phyloP scores from a whole-genome alignment of 1,139 yeast genomes.

The Eremothecium cymbalariae region DNA sequence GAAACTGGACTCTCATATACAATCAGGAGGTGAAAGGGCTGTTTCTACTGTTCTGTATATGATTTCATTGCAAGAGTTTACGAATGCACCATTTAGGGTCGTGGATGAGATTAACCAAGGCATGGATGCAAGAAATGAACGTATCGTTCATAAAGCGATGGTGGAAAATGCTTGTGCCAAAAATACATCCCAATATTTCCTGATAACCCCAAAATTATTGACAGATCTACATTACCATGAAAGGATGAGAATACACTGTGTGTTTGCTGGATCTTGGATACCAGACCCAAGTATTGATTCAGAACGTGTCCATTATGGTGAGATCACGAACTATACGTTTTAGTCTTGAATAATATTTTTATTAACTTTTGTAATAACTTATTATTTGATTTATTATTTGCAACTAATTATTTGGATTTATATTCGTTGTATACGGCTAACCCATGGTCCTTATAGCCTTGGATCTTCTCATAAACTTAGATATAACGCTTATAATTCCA shows the following conservation, averaged over 20 bases:
- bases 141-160: conserved; percentile 77
- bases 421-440: no score
- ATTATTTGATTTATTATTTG: no score
- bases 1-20: conserved; percentile 73
- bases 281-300: conserved; percentile 32
- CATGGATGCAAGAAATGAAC: conserved; percentile 92
- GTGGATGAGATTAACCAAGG: conserved; percentile 99
- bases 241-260: conserved; percentile 81
- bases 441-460: no score
- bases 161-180: conserved; percentile 74
- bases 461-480: no score
- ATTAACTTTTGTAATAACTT: no score
- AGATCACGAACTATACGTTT: conserved; percentile 30
- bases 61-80: conserved; percentile 85
- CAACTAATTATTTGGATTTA: no score
- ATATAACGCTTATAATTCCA: no score
- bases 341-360: no score
- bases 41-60: conserved; percentile 87
- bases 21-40: conserved; percentile 97
- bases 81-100: conserved; percentile 85
- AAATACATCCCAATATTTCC: conserved; percentile 63
- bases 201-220: conserved; percentile 86
- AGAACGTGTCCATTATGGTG: conserved; percentile 31
- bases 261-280: conserved; percentile 56
- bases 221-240: conserved; percentile 72